phyloP scores from a whole-genome alignment of 805 yeast species.

The Spathaspora boniae region DNA sequence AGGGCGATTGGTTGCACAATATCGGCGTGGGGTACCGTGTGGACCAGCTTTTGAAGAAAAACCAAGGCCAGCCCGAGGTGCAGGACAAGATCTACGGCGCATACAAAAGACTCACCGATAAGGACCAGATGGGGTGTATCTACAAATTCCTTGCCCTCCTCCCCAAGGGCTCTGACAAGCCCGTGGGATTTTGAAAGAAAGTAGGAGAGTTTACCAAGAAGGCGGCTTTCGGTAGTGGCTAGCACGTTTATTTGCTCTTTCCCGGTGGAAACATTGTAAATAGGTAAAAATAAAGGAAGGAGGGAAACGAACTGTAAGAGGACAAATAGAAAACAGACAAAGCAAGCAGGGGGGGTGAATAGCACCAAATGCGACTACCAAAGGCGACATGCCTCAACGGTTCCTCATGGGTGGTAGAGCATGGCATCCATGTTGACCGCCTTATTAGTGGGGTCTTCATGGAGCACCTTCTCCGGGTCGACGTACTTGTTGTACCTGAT shows the following conservation, averaged over 20 bases:
- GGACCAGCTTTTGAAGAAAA: slow-evolving; percentile 49
- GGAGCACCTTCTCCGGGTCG: slow-evolving; percentile 5
- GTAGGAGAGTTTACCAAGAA: too few relatives aligned
- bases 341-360: background rate
- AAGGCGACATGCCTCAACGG: background rate
- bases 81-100: slow-evolving; percentile 53
- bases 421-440: slow-evolving; percentile 12
- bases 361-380: background rate
- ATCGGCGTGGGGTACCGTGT: slow-evolving; percentile 74
- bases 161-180: slow-evolving; percentile 40
- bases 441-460: slow-evolving; percentile 7
- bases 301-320: background rate
- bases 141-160: slow-evolving; percentile 69
- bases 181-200: slow-evolving; percentile 47
- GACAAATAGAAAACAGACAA: background rate
- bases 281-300: background rate
- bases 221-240: background rate
- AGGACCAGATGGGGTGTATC: slow-evolving; percentile 69
- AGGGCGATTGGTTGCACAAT: slow-evolving; percentile 74
- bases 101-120: slow-evolving; percentile 61
- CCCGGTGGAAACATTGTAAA: background rate
- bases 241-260: background rate
- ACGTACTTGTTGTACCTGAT: slow-evolving; percentile 7
- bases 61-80: slow-evolving; percentile 37
- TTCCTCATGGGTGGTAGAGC: slow-evolving; percentile 10